Base-by-base conservation (phyloP, 441 rosid species). In the Heliophila coronopifolia region DNA sequence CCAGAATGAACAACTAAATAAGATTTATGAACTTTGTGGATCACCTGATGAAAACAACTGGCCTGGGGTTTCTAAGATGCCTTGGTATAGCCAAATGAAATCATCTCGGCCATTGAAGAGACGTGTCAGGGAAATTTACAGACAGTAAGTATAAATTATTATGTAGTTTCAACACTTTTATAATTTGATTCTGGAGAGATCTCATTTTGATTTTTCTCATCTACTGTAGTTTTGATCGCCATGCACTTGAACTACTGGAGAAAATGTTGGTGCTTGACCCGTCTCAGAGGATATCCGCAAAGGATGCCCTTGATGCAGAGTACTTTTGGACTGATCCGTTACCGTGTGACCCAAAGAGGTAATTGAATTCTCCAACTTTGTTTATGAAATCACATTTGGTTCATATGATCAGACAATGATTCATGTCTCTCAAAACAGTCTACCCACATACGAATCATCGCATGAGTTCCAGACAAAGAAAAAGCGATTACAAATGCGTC, bases 381-480 rank as follows among this genome's bases (percentile, higher is more conserved):
- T 24, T 10, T 12, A 15, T 18, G 56, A 24, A n/a, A 46, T 10
- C 8, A 7, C 41, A 28, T 15, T 41, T 33, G 44, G 39, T 32
- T 63, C 44, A 24, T 37, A 22, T 24, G 11, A 42, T 38, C 20
- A 36, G 6, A 58, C 34, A 35, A 9, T 27, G 23, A 15, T 33
- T 41, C 27, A 39, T 50, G 19, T 42, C 13, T 12, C 19, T 5
- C 4, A n/a, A n/a, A 38, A 61, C 77, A 90, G 98, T 67, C 68
- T 92, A 59, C 98, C 98, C 2, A 83, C 78, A 64, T 92, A 92
- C 37, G 96, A 92, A 61, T 81, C 96, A 38, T 92, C 96, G 3
- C 98, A 92, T 16, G 98, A 92, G 77, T 92, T 81, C 72, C 96
- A 87, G 71, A 87, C 98, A 23, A 92, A 85, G 89, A 92, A 87